Conservation (phyloP, 2,329 filamentous ascomycete species). For the Curvularia sp. region DNA sequence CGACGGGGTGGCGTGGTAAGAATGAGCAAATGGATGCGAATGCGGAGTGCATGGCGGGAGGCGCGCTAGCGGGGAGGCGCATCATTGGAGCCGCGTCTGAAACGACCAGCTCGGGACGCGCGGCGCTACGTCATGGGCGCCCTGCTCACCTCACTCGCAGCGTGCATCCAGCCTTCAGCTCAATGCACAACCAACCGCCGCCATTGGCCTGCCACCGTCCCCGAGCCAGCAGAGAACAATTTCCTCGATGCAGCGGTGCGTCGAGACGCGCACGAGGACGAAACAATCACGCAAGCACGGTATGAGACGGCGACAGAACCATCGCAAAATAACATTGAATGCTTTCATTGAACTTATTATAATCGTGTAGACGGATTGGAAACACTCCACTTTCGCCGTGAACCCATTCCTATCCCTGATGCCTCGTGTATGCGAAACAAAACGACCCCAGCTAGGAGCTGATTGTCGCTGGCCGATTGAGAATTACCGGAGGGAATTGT, state of each 20-base stretch:
- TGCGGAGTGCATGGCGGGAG: constrained; percentile 6
- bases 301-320: background rate
- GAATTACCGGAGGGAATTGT: constrained; percentile 17
- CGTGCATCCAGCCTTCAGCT: background rate
- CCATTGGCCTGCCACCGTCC: background rate
- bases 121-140: constrained; percentile 11
- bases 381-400: constrained; percentile 2
- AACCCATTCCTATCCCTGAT: constrained; percentile 12
- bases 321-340: background rate
- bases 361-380: constrained; percentile 9
- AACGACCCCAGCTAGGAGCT: constrained; percentile 18
- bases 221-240: background rate
- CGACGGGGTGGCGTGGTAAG: background rate
- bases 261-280: background rate
- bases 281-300: background rate
- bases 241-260: background rate
- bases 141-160: constrained; percentile 4
- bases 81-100: constrained; percentile 6
- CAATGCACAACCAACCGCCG: background rate
- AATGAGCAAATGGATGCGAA: background rate
- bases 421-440: constrained; percentile 21
- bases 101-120: constrained; percentile 5
- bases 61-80: constrained; percentile 2
- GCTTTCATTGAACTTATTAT: constrained; percentile 16
- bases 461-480: constrained; percentile 10